Evolutionary conservation across 371 early-diverging fungal genomes (phyloP).

Genomic region (Smittium culicis): DNA sequence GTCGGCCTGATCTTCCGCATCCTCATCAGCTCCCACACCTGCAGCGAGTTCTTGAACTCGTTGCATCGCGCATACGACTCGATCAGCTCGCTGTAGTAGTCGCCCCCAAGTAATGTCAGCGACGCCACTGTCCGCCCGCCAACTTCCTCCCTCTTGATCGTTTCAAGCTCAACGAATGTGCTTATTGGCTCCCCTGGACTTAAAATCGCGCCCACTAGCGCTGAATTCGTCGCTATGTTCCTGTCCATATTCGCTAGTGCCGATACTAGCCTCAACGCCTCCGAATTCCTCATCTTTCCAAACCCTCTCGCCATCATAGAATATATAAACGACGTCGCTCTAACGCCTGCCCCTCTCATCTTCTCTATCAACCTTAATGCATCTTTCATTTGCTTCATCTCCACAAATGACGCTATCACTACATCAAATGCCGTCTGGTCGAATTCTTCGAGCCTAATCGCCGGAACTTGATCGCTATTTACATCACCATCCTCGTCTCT

Average conservation of each 20-base stretch:
- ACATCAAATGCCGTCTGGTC: background rate
- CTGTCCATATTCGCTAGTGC: conserved; percentile 28
- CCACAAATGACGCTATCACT: background rate
- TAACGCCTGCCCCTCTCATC: background rate
- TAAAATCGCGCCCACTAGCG: background rate
- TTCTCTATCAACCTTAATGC: background rate
- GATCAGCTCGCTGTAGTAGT: conserved; percentile 26
- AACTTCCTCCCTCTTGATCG: background rate
- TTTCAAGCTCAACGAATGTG: background rate
- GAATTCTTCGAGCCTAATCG: background rate
- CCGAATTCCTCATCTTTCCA: background rate
- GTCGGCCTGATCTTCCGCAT: conserved; percentile 23
- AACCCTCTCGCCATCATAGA: background rate
- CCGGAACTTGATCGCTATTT: background rate
- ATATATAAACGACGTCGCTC: background rate
- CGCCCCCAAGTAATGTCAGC: conserved; percentile 13
- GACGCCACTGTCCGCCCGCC: conserved; percentile 10
- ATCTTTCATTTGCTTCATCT: background rate
- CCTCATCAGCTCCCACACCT: conserved; percentile 30
- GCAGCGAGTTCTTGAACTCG: conserved; percentile 24
- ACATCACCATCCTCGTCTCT: background rate
- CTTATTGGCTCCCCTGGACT: background rate
- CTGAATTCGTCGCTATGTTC: conserved; percentile 15
- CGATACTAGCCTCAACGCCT: conserved; percentile 19
- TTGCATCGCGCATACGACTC: conserved; percentile 27